These are phyloP conservation scores for Lasiosphaeris hirsuta DNA, from an alignment of 495 filamentous ascomycete genomes.

Conservation along the genomic window DNA sequence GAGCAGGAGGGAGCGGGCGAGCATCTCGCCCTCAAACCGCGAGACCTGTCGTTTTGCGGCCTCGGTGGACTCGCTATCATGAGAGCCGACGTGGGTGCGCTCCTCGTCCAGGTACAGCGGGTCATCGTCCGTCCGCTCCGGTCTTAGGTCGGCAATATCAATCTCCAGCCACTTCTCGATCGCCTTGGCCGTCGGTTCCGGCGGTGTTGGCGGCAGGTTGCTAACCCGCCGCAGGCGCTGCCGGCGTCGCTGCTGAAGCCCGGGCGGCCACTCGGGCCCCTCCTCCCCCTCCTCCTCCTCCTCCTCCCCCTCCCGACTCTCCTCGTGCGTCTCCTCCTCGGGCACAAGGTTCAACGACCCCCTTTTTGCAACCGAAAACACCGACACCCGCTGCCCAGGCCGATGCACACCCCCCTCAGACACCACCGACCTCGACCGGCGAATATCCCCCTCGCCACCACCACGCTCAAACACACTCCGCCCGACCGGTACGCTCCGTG, in stretches of 20 bases:
- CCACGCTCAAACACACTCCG: not conserved
- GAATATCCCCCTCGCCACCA: not conserved
- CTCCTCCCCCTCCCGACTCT: no score
- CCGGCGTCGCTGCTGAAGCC: not conserved
- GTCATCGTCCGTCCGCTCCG: not conserved
- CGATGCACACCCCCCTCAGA: not conserved
- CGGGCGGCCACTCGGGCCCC: not conserved
- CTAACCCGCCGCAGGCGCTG: not conserved
- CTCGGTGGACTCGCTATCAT: conserved; percentile 1
- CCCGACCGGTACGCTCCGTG: conserved; percentile 6
- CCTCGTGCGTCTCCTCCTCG: not conserved
- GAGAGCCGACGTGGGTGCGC: conserved; percentile 1
- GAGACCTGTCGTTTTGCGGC: conserved; percentile 18
- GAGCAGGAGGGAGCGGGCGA: conserved; percentile 17
- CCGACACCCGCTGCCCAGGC: not conserved
- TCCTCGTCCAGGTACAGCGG: not conserved
- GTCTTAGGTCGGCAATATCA: not conserved
- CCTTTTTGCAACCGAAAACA: conserved; percentile 5
- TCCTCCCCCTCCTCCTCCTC: not conserved
- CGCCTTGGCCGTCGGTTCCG: conserved; percentile 1
- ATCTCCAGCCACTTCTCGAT: conserved; percentile 20
- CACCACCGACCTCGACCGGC: conserved; percentile 7
- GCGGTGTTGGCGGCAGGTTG: not conserved
- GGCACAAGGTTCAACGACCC: conserved; percentile 2
- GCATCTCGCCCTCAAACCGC: conserved; percentile 16